Evolutionary conservation across 805 yeast species (phyloP), one percentile per base, ranked within the genome.

Genomic region (Alloascoidea africana): DNA sequence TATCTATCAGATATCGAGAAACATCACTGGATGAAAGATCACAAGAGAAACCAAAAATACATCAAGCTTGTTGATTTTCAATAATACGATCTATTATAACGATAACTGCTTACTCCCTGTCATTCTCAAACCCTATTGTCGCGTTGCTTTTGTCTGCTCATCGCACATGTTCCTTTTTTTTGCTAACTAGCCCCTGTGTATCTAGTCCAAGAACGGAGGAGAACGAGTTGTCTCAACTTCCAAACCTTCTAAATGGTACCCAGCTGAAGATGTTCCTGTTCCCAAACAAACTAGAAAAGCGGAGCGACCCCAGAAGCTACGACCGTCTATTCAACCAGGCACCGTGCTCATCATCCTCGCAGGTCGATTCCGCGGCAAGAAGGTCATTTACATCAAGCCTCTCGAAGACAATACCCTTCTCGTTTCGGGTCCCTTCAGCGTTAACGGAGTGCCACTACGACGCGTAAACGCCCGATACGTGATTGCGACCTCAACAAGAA

Each of bases 291-390:
- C 84, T 62, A 84, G 95, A 80, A 84, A 86, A 80, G 62, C 87
- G 56, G 72, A 73, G 57, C 84, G 86, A 64, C 93, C 96, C 60
- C 91, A 85, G 69, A 82, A 82, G 68, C 76, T 91, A 67, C 86
- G 97, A 69, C 74, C 94, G 59, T 81, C 96, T 47, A 73, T 89
- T 60, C 93, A 82, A 53, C 96, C 96, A 68, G 98, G 98, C 65
- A 82, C 96, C 60, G 96, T 89, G 54, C 74, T 91, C 64, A 89
- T 89, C 67, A 70, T 89, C 65, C 77, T 89, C 63, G 96, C 97
- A 59, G 98, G 98, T 65, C 85, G 96, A 70, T 89, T 86, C 94
- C 84, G 98, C 71, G 98, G 98, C 67, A 91, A 89, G 84, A 87
- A 97, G 73, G 98, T 91, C 56, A 96, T 89, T 50, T 82, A 81